Evolutionary conservation across 192 early-diverging fungal genomes (phyloP).

Genomic region (Lobosporangium transversale): DNA sequence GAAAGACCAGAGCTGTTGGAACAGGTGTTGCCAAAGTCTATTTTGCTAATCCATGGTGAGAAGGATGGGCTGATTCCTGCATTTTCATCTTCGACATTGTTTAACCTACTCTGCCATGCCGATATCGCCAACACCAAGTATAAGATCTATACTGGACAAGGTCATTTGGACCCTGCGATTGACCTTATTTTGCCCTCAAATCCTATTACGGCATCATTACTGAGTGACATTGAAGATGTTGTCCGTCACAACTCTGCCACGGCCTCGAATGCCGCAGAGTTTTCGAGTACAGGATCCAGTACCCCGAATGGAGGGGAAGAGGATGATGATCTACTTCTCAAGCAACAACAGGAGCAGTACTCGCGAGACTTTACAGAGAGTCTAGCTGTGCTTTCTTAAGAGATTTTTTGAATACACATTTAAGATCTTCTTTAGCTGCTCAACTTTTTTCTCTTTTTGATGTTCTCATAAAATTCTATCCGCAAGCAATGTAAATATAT

Average conservation of each 20-base stretch:
- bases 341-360: constrained; percentile 41
- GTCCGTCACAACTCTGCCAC: constrained; percentile 6
- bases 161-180: constrained; percentile 45
- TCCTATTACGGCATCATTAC: constrained; percentile 30
- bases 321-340: constrained; percentile 16
- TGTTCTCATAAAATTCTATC: too few relatives aligned
- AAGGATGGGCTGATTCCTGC: constrained; percentile 43
- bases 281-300: constrained; percentile 24
- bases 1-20: constrained; percentile 36
- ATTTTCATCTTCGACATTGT: constrained; percentile 36
- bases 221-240: constrained; percentile 47
- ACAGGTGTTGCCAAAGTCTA: constrained; percentile 44
- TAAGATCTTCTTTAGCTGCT: not conserved
- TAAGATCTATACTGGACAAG: constrained; percentile 47
- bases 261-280: not conserved
- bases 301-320: constrained; percentile 42
- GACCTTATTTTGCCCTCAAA: constrained; percentile 48
- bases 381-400: not conserved
- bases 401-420: not conserved
- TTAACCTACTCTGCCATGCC: constrained; percentile 37
- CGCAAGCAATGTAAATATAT: too few relatives aligned
- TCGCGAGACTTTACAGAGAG: constrained; percentile 27
- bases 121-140: constrained; percentile 52
- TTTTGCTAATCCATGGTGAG: constrained; percentile 49
- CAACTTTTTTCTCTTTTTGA: not conserved